Evolutionary conservation across 2,329 filamentous ascomycete species (phyloP).

Genomic region (Colletotrichum zoysiae): DNA sequence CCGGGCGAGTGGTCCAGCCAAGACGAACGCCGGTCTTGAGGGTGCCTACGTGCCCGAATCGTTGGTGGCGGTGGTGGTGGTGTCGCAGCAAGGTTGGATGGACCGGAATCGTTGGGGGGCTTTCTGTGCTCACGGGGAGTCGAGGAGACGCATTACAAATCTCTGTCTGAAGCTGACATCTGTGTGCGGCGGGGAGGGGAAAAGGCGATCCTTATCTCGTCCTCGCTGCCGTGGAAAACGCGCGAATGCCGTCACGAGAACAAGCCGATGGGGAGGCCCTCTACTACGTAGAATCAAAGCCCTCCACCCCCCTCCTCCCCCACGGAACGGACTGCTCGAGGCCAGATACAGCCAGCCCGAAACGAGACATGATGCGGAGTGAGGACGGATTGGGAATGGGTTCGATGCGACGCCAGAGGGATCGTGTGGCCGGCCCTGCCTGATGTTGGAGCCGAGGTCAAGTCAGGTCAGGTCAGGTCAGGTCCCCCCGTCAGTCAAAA

Average conservation of each 20-base stretch:
- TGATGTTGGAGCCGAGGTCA: constrained; percentile 31
- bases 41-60: not conserved
- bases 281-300: not conserved
- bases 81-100: constrained; percentile 3
- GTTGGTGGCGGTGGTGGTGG: not conserved
- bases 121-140: not conserved
- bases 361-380: not conserved
- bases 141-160: not conserved
- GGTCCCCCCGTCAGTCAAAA: not conserved
- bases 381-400: constrained; percentile 16
- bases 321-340: not conserved
- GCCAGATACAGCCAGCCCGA: not conserved
- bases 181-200: not conserved
- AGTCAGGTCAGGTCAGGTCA: not conserved
- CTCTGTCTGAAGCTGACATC: not conserved
- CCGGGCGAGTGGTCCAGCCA: constrained; percentile 26
- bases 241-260: not conserved
- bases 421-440: constrained; percentile 24
- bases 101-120: not conserved
- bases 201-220: too few species aligned
- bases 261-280: not conserved
- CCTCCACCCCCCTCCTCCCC: too few species aligned
- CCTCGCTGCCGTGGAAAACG: not conserved
- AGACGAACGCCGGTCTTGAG: not conserved
- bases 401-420: constrained; percentile 20